Percentiles rank a stretch among this genome's conserved stretches.
phyloP scores from a whole-genome alignment of 495 filamentous ascomycete genomes.

The Aspergillus homomorphus region DNA sequence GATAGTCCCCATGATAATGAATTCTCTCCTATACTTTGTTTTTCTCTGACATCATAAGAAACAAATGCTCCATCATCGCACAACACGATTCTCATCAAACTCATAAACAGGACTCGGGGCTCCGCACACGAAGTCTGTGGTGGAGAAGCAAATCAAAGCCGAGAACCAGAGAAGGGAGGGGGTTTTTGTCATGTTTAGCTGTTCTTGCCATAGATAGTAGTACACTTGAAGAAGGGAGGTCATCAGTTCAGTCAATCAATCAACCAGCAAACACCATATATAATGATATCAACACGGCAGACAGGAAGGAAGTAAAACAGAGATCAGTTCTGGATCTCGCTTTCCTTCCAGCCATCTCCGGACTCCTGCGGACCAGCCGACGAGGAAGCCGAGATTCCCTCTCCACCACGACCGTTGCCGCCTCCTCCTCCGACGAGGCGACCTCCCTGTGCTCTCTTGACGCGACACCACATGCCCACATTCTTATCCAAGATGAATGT shows the following conservation, averaged over 20 bases:
- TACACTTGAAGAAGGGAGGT: background rate
- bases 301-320: background rate
- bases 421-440: slow-evolving; percentile 56
- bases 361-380: slow-evolving; percentile 40
- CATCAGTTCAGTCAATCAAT: slow-evolving; percentile 7
- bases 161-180: background rate
- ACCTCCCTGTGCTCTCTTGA: slow-evolving; percentile 86
- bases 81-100: background rate
- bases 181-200: slow-evolving; percentile 10
- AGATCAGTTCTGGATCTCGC: slow-evolving; percentile 47
- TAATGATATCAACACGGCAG: background rate
- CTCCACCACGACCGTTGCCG: slow-evolving; percentile 43
- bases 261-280: slow-evolving; percentile 5
- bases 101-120: background rate
- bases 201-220: background rate
- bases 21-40: background rate
- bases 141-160: background rate
- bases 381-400: slow-evolving; percentile 38
- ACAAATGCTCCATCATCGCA: no score
- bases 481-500: slow-evolving; percentile 87
- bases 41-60: no score
- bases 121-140: background rate
- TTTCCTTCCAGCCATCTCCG: slow-evolving; percentile 49
- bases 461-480: slow-evolving; percentile 84
- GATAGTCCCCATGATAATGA: background rate